These are phyloP conservation scores for Pseudonectria foliicola DNA, from an alignment of 2,329 filamentous ascomycete genomes.

Conservation along the genomic window DNA sequence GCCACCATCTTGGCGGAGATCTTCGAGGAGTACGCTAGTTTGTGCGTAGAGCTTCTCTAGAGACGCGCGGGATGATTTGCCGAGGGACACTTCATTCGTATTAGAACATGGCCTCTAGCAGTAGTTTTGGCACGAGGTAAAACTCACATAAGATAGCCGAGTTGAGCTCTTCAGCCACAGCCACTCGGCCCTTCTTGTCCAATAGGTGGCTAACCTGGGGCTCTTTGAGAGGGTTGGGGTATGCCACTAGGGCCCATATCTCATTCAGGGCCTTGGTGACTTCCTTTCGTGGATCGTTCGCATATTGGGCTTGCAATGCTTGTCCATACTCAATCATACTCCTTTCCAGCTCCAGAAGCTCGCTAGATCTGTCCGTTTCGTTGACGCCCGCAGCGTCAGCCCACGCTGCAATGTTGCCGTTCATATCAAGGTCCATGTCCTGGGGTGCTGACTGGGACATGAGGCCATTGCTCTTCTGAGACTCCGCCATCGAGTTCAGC, in stretches of 20 bases:
- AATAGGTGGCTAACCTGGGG: slow-evolving; percentile 69
- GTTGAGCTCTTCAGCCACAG: slow-evolving; percentile 89
- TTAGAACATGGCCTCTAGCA: slow-evolving; percentile 11
- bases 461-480: slow-evolving; percentile 38
- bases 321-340: slow-evolving; percentile 75
- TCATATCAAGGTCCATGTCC: slow-evolving; percentile 51
- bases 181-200: slow-evolving; percentile 64
- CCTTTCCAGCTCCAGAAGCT: slow-evolving; percentile 46
- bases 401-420: slow-evolving; percentile 31
- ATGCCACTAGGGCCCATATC: slow-evolving; percentile 84
- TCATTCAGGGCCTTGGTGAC: slow-evolving; percentile 69
- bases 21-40: slow-evolving; percentile 77
- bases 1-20: slow-evolving; percentile 71
- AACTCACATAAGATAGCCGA: slow-evolving; percentile 79
- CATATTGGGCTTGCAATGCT: slow-evolving; percentile 70
- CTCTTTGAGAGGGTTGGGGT: slow-evolving; percentile 70
- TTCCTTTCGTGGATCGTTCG: slow-evolving; percentile 60
- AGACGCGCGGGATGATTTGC: slow-evolving; percentile 80
- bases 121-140: background rate
- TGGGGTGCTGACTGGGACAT: slow-evolving; percentile 32
- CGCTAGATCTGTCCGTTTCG: slow-evolving; percentile 29
- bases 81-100: slow-evolving; percentile 62
- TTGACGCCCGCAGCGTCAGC: slow-evolving; percentile 51
- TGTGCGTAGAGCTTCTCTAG: slow-evolving; percentile 82
- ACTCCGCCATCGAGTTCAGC: slow-evolving; percentile 42